phyloP scores from a whole-genome alignment of 257 asterid species.

The Anisodus tanguticus region DNA sequence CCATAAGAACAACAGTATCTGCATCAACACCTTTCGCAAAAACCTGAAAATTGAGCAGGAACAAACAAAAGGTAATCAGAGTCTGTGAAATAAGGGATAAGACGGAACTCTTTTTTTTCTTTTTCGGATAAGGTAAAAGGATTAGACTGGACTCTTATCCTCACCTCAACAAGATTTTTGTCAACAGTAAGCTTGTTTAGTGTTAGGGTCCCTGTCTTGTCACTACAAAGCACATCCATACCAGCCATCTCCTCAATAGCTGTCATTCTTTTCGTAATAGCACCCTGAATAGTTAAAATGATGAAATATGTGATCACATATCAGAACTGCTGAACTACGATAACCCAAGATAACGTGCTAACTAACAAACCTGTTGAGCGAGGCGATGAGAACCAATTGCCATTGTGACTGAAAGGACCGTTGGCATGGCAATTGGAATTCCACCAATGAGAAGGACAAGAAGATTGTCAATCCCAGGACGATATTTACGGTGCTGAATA shows the following conservation, averaged over 20 bases:
- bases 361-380: slow-evolving; percentile 80
- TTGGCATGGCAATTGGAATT: slow-evolving; percentile 98
- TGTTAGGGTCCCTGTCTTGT: slow-evolving; percentile 93
- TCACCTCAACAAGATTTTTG: slow-evolving; percentile 91
- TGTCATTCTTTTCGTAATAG: slow-evolving; percentile 98
- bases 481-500: slow-evolving; percentile 82
- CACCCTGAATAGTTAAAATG: slow-evolving; percentile 60
- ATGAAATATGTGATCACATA: slow-evolving; percentile 12
- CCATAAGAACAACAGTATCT: slow-evolving; percentile 95
- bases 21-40: slow-evolving; percentile 87
- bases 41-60: slow-evolving; percentile 49
- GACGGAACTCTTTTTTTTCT: not conserved
- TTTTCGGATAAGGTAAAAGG: not conserved
- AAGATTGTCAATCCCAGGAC: slow-evolving; percentile 98
- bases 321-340: slow-evolving; percentile 2
- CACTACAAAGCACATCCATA: slow-evolving; percentile 99
- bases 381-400: slow-evolving; percentile 98
- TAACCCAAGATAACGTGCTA: not conserved
- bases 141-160: slow-evolving; percentile 24
- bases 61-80: not conserved
- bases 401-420: slow-evolving; percentile 97
- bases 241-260: slow-evolving; percentile 99
- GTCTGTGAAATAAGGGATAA: not conserved
- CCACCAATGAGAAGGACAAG: slow-evolving; percentile 98
- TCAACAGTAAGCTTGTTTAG: slow-evolving; percentile 96